Base-by-base conservation (phyloP, 2,329 filamentous ascomycete species). In the Balansia obtecta region DNA sequence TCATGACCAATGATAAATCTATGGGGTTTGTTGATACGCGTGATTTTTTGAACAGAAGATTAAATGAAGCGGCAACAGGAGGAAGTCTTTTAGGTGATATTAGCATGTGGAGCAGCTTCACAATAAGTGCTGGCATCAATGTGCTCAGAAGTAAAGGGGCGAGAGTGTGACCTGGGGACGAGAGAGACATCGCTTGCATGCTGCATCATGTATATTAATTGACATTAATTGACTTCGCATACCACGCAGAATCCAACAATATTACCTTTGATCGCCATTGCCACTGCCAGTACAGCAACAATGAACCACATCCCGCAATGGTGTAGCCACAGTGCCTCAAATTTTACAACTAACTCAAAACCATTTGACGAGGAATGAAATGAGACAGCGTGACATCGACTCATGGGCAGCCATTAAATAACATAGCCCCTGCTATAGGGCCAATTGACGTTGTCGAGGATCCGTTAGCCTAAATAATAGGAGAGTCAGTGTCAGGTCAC, bases 1-100 rank as follows among this genome's bases (percentile, higher is more conserved):
- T 90, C 69, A 96, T 97, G 89, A 96, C 89, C 20, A 89, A 85
- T 52, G 93, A 97, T 67, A 75, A 72, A 53, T 89, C 84, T 4
- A 70, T 76, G 0, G 80, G 79, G n/a, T 93, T 86, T 60, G 65
- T 62, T 10, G 86, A 90, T 55, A 97, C 93, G 3, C 82, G 83
- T 56, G 75, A 79, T 10, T 98, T 97, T 64, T 70, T 97, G 49
- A 77, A 83, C 50, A 76, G 88, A 42, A 77, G 91, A 54, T 68
- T 95, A 50, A 74, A 80, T 52, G 90, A 94, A 69, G 71, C 79
- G 33, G 74, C 77, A 57, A 76, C 71, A 4, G 56, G 89, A 3
- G 82, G 84, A 3, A 73, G 75, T 20, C 75, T 81, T 11, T 61
- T 87, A 20, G 74, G 79, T 12, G 79, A 80, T 15, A 66, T 90